These are phyloP conservation scores for Pythium grandisporangium DNA, from an alignment of 352 stramenopile genomes.

Conservation along the genomic window DNA sequence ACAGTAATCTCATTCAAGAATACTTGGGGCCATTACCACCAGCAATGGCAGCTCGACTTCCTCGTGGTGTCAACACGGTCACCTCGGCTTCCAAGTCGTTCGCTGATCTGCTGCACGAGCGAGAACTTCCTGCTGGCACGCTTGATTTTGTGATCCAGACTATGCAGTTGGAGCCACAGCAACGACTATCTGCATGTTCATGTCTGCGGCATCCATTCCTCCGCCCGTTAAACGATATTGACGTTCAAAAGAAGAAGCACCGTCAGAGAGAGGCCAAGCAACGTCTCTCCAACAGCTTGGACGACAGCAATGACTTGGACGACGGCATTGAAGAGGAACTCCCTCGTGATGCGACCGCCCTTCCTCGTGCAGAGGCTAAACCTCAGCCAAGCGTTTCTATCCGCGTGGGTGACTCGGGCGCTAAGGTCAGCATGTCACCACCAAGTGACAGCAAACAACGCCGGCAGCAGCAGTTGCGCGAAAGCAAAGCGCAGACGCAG, in stretches of 20 bases:
- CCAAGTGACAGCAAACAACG: too few species aligned
- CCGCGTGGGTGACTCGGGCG: too few species aligned
- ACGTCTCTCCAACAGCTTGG: constrained; percentile 4
- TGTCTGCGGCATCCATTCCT: constrained; percentile 59
- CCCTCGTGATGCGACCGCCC: constrained; percentile 22
- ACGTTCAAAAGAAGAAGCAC: constrained; percentile 24
- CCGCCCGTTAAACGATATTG: constrained; percentile 32
- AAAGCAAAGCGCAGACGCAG: too few species aligned
- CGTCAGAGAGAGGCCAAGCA: constrained; percentile 35
- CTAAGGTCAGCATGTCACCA: too few species aligned
- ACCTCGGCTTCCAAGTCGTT: constrained; percentile 39
- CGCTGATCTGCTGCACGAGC: constrained; percentile 24
- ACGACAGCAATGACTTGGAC: constrained; percentile 14
- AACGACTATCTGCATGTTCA: constrained; percentile 34
- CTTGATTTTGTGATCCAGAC: constrained; percentile 61
- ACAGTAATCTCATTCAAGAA: constrained; percentile 68
- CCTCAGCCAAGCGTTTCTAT: too few species aligned
- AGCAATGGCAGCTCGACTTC: constrained; percentile 27
- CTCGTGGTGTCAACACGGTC: constrained; percentile 29
- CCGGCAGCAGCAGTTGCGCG: background rate
- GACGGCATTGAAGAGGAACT: constrained; percentile 82
- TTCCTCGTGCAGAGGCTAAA: too few species aligned
- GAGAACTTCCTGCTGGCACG: constrained; percentile 34
- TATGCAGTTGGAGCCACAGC: constrained; percentile 51
- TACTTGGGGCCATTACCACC: constrained; percentile 47